Percentiles rank a stretch among this genome's conserved stretches.
phyloP scores from a whole-genome alignment of 805 yeast genomes.

The Starmerella stellata region DNA sequence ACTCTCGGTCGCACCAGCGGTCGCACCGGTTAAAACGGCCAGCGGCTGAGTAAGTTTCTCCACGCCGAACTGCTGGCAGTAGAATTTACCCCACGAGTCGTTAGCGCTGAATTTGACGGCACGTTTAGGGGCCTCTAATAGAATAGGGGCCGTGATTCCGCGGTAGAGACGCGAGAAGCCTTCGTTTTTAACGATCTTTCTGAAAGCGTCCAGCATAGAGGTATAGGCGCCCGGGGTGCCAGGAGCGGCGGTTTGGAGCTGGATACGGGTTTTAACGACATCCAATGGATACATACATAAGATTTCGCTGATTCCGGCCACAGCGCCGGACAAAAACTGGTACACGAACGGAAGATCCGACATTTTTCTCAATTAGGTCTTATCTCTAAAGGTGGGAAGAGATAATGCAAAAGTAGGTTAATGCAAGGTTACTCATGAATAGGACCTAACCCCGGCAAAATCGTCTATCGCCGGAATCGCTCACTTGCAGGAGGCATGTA shows the following conservation, averaged over 20 bases:
- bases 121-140: constrained; percentile 99
- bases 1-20: constrained; percentile 95
- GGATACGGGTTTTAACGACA: constrained; percentile 92
- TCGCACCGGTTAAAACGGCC: constrained; percentile 86
- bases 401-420: too few species aligned
- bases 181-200: constrained; percentile 68
- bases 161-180: constrained; percentile 71
- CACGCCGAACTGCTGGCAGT: constrained; percentile 53
- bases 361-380: constrained; percentile 1
- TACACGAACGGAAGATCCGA: constrained; percentile 56
- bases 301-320: constrained; percentile 95
- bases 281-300: constrained; percentile 91
- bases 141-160: constrained; percentile 88
- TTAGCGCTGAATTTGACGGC: constrained; percentile 97
- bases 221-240: constrained; percentile 37
- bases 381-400: too few species aligned
- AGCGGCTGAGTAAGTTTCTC: constrained; percentile 57
- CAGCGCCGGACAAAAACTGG: constrained; percentile 82
- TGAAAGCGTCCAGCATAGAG: constrained; percentile 70
- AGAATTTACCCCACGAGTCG: constrained; percentile 85
- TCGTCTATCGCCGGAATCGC: too few species aligned
- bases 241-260: constrained; percentile 43
- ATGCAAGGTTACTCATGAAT: too few species aligned
- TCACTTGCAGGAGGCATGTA: too few species aligned
- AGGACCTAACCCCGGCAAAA: too few species aligned